These are phyloP conservation scores for Pleurotus cornucopiae DNA, from an alignment of 768 basidiomycete genomes.

Conservation along the genomic window DNA sequence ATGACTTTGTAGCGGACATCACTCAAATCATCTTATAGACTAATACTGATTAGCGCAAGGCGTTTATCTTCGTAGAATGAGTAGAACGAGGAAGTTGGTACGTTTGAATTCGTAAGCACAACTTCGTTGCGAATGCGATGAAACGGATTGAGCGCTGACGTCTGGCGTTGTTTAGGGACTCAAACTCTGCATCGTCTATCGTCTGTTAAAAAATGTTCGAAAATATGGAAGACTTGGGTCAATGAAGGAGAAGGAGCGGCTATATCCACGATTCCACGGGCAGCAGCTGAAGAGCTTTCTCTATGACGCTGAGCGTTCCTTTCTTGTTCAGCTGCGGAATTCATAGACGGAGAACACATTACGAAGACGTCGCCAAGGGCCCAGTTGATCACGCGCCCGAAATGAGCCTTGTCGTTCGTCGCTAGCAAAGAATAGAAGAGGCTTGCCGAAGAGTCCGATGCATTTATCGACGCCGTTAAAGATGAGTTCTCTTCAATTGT, in stretches of 20 bases:
- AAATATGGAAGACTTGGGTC: background rate
- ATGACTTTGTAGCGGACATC: too few species aligned
- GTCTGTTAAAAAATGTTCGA: background rate
- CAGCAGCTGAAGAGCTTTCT: background rate
- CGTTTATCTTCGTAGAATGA: background rate
- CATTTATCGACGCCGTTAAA: background rate
- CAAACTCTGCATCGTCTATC: background rate
- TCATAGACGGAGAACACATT: background rate
- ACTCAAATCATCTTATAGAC: too few species aligned
- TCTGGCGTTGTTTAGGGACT: background rate
- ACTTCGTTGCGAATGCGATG: too few species aligned
- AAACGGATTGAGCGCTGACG: too few species aligned
- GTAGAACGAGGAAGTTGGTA: background rate
- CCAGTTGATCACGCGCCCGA: background rate
- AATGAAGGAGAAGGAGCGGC: too few species aligned
- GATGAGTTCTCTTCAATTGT: background rate
- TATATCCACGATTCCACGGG: background rate
- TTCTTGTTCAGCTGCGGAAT: slow-evolving; percentile 1
- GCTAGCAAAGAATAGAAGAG: background rate
- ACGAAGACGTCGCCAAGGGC: background rate
- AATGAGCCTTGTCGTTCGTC: too few species aligned
- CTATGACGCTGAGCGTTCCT: background rate
- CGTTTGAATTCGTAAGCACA: background rate
- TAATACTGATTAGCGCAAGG: too few species aligned
- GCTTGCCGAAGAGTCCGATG: background rate